Evolutionary conservation across 148 eudicot genomes (phyloP), one percentile per base, ranked within the genome.

Genomic region (Heliamphora exappendiculata): DNA sequence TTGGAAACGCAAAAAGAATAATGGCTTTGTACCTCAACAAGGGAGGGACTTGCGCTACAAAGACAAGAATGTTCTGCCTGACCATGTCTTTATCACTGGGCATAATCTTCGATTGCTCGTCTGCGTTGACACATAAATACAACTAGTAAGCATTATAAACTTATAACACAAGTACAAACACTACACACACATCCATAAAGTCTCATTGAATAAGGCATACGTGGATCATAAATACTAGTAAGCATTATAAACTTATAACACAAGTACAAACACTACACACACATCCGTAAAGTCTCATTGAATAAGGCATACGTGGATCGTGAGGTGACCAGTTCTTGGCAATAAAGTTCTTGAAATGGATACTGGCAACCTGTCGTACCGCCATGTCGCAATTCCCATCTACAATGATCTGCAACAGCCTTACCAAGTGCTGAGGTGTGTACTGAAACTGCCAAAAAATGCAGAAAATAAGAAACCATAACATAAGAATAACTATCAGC

Each of bases 311-410:
- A 96, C 99, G 89, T 14, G 97, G 91, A 59, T 93, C 98, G 87
- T 86, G 85, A 36, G 99, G 99, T 1, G 87, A 86, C 99, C 99
- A 96, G 80, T 96, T 90, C 81, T 91, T 96, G 1, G 90, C 99
- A 75, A 96, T 82, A 67, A 91, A 93, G 80, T 96, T 96, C 83
- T 96, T 96, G 76, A 96, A 96, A 79, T 91, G 90, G 72, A 96
- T 96, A 75, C 99, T 96, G 22, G 97, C 98, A 75, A 87, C 96
- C 83, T 96, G 99, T 67, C 99, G 81, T n/a, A 96, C 94, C 0
- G 91, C 93, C 81, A 91, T 80, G 54, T 96, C 99, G 13, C 97
- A 86, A 78, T 87, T 93, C 41, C 87, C 93, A 86, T 96, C 99
- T 0, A 96, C 97, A 7, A 90, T 88, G 54, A 96, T 93, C 89